These are phyloP conservation scores for Picochlorum sp. DNA, from an alignment of 139 green algal species.

Conservation along the genomic window DNA sequence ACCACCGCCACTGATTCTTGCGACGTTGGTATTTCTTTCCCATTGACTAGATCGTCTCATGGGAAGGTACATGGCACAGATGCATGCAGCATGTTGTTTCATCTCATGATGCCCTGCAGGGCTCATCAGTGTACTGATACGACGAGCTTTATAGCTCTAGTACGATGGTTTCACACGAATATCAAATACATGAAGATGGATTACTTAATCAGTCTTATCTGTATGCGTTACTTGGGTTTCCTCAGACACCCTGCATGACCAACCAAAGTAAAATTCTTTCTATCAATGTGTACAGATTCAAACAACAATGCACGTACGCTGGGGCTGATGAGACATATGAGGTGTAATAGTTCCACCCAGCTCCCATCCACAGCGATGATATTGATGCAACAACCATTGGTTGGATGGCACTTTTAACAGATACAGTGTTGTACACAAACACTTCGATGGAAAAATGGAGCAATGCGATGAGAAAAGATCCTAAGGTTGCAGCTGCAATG, in stretches of 20 bases:
- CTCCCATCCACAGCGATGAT: conserved; percentile 58
- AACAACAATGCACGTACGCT: conserved; percentile 7
- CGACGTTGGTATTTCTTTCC: not conserved
- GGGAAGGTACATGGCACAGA: not conserved
- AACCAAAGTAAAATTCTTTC: too few relatives aligned
- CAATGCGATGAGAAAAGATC: conserved; percentile 68
- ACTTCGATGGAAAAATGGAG: conserved; percentile 64
- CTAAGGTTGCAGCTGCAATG: conserved; percentile 41
- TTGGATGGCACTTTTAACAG: conserved; percentile 40
- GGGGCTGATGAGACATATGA: conserved; percentile 14
- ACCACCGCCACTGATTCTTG: not conserved
- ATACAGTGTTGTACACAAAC: conserved; percentile 63
- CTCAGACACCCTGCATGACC: conserved; percentile 44
- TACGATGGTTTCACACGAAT: not conserved
- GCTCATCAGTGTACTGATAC: too few relatives aligned
- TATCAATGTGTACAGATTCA: too few relatives aligned
- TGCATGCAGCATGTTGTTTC: not conserved
- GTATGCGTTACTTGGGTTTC: conserved; percentile 25
- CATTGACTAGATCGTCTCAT: not conserved
- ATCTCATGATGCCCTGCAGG: not conserved
- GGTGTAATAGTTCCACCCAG: conserved; percentile 68
- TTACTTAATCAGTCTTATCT: conserved; percentile 7
- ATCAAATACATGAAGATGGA: not conserved
- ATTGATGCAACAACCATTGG: conserved; percentile 62
- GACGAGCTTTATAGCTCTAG: too few relatives aligned